Percentiles rank a stretch among this genome's conserved stretches.
These are phyloP conservation scores for Rhodotorula sp. DNA, from an alignment of 1,284 basidiomycete species.

Conservation along the genomic window DNA sequence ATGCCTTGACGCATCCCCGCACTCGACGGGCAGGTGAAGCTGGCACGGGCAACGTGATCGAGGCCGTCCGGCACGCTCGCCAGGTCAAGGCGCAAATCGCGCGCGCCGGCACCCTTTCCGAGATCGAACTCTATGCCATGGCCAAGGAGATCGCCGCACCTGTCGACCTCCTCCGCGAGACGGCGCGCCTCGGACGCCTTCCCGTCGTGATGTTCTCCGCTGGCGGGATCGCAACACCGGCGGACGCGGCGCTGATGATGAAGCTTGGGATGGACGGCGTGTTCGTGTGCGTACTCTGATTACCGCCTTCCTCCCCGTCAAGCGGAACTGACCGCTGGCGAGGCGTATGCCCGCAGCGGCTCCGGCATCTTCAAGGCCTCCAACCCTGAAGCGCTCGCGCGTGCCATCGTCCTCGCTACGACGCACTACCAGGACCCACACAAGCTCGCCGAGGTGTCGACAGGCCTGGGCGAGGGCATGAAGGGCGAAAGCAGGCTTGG, in stretches of 20 bases:
- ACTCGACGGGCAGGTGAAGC: conserved; percentile 58
- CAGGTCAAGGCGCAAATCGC: conserved; percentile 82
- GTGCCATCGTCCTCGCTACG: conserved; percentile 96
- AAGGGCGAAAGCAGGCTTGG: conserved; percentile 42
- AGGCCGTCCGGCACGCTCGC: conserved; percentile 90
- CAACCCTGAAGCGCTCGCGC: conserved; percentile 89
- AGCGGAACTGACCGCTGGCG: conserved; percentile 12
- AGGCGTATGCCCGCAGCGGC: conserved; percentile 67
- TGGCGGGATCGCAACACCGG: conserved; percentile 94
- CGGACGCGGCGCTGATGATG: conserved; percentile 99
- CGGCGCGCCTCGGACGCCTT: conserved; percentile 85
- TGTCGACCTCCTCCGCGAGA: conserved; percentile 97
- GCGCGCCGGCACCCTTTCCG: conserved; percentile 67
- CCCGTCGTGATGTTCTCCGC: conserved; percentile 74
- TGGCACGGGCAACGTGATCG: conserved; percentile 96
- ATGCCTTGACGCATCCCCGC: not conserved
- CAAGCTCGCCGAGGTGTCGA: conserved; percentile 67
- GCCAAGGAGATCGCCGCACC: conserved; percentile 94
- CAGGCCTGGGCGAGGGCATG: conserved; percentile 46
- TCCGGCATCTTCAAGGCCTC: conserved; percentile 94
- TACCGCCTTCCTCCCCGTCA: conserved; percentile 11
- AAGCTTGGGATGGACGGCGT: conserved; percentile 96
- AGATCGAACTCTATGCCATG: conserved; percentile 93
- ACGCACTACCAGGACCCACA: conserved; percentile 96
- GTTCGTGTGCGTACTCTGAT: conserved; percentile 58